Conservation (phyloP, 108 stramenopile species). For the Pinguiococcus pyrenoidosus region DNA sequence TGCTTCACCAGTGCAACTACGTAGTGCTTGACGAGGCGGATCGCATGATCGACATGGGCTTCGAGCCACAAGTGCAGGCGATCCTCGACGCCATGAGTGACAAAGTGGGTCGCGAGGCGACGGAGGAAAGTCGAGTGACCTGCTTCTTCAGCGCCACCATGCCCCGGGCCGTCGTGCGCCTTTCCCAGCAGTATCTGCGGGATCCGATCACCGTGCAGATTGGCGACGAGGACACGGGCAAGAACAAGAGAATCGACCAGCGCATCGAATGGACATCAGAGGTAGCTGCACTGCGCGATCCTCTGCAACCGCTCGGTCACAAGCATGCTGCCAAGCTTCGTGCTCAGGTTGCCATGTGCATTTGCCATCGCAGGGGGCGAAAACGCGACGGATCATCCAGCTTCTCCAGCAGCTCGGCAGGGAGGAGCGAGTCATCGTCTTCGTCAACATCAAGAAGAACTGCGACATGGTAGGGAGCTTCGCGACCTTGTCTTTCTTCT, state of each 20-base stretch:
- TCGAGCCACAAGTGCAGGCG: constrained; percentile 73
- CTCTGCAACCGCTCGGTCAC: constrained; percentile 1
- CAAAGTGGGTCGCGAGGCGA: constrained; percentile 60
- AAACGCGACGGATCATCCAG: no score
- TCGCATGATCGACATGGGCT: constrained; percentile 81
- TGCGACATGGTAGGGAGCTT: constrained; percentile 36
- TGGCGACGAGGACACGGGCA: constrained; percentile 74
- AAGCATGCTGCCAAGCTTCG: constrained; percentile 4
- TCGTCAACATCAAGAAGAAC: constrained; percentile 87
- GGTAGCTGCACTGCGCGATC: neutral
- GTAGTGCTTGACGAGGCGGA: constrained; percentile 90
- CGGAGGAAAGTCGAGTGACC: constrained; percentile 65
- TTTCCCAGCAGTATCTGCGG: constrained; percentile 77
- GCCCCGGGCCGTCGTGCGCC: constrained; percentile 75
- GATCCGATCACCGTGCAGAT: constrained; percentile 72
- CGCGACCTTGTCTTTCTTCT: no score
- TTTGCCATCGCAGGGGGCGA: no score
- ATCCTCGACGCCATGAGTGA: constrained; percentile 87
- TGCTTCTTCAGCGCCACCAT: constrained; percentile 97
- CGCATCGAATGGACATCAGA: constrained; percentile 62
- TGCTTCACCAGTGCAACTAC: constrained; percentile 89
- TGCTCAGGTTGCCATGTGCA: neutral
- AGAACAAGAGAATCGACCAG: constrained; percentile 85
- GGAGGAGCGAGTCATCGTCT: constrained; percentile 76
- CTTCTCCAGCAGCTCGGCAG: no score